Conservation (phyloP, 768 basidiomycete species). For the Butyriboletus loyo region DNA sequence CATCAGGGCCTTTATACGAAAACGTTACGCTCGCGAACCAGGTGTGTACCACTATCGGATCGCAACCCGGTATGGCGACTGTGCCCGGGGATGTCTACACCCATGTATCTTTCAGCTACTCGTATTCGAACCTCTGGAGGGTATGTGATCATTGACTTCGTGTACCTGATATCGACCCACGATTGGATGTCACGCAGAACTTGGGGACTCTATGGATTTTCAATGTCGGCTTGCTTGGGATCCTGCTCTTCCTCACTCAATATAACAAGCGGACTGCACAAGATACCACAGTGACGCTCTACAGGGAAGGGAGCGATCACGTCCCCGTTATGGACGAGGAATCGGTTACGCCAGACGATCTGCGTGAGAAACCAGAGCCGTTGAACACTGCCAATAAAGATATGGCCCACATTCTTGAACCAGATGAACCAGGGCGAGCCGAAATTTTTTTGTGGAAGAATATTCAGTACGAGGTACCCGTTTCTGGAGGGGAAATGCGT, state of each 20-base stretch:
- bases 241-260: slow-evolving; percentile 38
- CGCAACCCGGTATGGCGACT: slow-evolving; percentile 36
- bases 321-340: slow-evolving; percentile 16
- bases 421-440: slow-evolving; percentile 26
- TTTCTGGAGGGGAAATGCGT: slow-evolving; percentile 34
- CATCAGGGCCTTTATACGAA: slow-evolving; percentile 35
- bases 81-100: slow-evolving; percentile 45
- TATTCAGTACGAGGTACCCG: slow-evolving; percentile 61
- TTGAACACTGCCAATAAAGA: no score
- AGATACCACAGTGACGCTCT: slow-evolving; percentile 31
- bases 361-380: not conserved
- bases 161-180: not conserved
- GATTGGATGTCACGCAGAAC: slow-evolving; percentile 23
- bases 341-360: not conserved
- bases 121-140: slow-evolving; percentile 30
- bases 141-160: slow-evolving; percentile 29
- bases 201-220: slow-evolving; percentile 46
- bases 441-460: slow-evolving; percentile 79
- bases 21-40: slow-evolving; percentile 34
- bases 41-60: slow-evolving; percentile 43
- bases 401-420: not conserved
- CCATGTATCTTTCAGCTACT: slow-evolving; percentile 28
- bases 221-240: slow-evolving; percentile 36
- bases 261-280: slow-evolving; percentile 26
- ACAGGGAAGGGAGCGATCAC: slow-evolving; percentile 8